Percentiles rank a stretch among this genome's conserved stretches.
These are phyloP conservation scores for Vachellia pachyceras DNA, from an alignment of 306 rosid species.

Conservation along the genomic window DNA sequence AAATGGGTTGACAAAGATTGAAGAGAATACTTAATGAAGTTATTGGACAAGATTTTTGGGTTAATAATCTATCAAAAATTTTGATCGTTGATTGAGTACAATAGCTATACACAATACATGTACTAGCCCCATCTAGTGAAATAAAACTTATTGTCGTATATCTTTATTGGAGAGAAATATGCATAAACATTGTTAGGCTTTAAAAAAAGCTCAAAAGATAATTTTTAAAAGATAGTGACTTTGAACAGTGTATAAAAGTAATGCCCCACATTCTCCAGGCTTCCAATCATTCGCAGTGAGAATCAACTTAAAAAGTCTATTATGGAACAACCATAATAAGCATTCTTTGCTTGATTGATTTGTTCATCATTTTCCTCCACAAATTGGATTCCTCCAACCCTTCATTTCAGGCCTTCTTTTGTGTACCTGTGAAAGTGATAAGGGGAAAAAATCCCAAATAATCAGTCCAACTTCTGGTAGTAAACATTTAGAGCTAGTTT, in stretches of 20 bases:
- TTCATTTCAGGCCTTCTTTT: too few relatives aligned
- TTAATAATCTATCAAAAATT: too few relatives aligned
- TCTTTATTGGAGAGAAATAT: neutral
- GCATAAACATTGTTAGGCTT: conserved; percentile 25
- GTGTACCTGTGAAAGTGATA: too few relatives aligned
- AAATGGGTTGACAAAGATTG: too few relatives aligned
- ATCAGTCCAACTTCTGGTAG: neutral
- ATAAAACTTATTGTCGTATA: too few relatives aligned
- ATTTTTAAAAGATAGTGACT: conserved; percentile 31
- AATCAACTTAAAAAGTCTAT: conserved; percentile 26
- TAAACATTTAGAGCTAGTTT: neutral
- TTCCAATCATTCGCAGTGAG: conserved; percentile 44
- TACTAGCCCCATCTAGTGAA: too few relatives aligned
- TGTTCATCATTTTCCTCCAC: conserved; percentile 28
- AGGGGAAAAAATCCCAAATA: neutral
- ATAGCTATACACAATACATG: too few relatives aligned
- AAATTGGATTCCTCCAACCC: neutral
- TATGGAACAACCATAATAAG: conserved; percentile 10
- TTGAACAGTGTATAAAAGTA: conserved; percentile 3
- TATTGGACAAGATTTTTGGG: too few relatives aligned
- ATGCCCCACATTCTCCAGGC: conserved; percentile 39
- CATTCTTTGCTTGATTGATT: conserved; percentile 14
- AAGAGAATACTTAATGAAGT: too few relatives aligned
- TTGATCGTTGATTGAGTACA: too few relatives aligned
- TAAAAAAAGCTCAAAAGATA: neutral